Percentiles rank a stretch among this genome's conserved stretches.
These are phyloP conservation scores for Sporopachydermia lactativora DNA, from an alignment of 805 yeast genomes.

Conservation along the genomic window DNA sequence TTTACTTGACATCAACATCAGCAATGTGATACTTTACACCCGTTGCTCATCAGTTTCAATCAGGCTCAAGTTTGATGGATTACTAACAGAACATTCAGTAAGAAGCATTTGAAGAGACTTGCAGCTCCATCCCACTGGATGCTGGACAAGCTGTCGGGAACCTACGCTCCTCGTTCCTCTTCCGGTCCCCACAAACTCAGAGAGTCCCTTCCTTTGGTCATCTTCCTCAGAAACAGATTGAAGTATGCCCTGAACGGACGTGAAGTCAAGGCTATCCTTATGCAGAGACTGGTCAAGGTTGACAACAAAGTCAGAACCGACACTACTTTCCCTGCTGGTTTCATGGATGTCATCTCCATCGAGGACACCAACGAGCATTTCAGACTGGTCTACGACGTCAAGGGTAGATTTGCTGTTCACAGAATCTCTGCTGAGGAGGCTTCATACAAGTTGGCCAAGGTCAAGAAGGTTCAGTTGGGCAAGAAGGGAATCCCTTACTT, in stretches of 20 bases:
- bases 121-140: conserved; percentile 99
- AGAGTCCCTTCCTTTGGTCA: conserved; percentile 94
- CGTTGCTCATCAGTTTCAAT: conserved; percentile 4
- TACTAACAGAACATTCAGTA: conserved; percentile 33
- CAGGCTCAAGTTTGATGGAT: conserved; percentile 6
- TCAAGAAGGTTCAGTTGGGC: conserved; percentile 95
- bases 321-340: conserved; percentile 97
- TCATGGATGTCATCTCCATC: conserved; percentile 96
- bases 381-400: conserved; percentile 96
- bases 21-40: conserved; percentile 3
- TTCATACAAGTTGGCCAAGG: conserved; percentile 94
- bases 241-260: conserved; percentile 98
- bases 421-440: conserved; percentile 99
- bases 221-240: conserved; percentile 95
- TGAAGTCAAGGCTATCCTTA: conserved; percentile 95
- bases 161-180: conserved; percentile 99
- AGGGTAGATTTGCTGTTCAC: conserved; percentile 99
- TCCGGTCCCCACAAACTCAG: conserved; percentile 99
- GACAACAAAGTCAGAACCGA: conserved; percentile 99
- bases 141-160: conserved; percentile 99
- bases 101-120: conserved; percentile 98
- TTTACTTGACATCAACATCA: conserved; percentile 5
- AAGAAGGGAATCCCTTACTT: conserved; percentile 97
- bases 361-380: conserved; percentile 99
- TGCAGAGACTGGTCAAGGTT: conserved; percentile 97